Evolutionary conservation across 2,329 filamentous ascomycete genomes (phyloP).

Genomic region (Bipolaris gigantea): DNA sequence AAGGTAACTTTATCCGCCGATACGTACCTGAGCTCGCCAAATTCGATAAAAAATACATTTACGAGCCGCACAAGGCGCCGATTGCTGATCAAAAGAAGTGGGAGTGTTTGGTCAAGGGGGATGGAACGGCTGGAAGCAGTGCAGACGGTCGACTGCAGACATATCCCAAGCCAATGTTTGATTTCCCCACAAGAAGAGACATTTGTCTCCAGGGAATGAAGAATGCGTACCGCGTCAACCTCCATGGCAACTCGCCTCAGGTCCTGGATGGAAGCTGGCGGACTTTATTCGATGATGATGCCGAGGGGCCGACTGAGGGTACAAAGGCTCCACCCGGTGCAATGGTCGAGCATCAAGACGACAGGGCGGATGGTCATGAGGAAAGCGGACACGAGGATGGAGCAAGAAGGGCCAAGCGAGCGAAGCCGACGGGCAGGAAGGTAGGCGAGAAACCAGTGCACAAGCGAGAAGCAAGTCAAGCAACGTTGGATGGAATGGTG

Average conservation of each 20-base stretch:
- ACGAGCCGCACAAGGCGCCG: conserved; percentile 77
- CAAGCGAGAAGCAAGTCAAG: conserved; percentile 58
- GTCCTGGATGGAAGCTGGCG: conserved; percentile 65
- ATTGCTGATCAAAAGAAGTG: conserved; percentile 69
- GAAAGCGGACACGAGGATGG: conserved; percentile 8
- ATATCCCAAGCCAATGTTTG: conserved; percentile 78
- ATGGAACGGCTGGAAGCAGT: conserved; percentile 27
- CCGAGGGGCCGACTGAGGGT: conserved; percentile 51
- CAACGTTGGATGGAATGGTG: conserved; percentile 44
- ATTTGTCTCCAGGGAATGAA: conserved; percentile 71
- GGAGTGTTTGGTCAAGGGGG: conserved; percentile 61
- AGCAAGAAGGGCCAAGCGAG: conserved; percentile 15
- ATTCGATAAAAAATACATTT: conserved; percentile 70
- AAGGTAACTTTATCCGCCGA: conserved; percentile 64
- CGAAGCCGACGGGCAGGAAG: conserved; percentile 53
- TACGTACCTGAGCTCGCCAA: conserved; percentile 69
- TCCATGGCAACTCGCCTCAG: conserved; percentile 65
- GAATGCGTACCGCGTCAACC: conserved; percentile 64
- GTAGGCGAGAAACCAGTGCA: conserved; percentile 63
- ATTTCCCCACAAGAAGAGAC: conserved; percentile 65
- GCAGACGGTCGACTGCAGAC: conserved; percentile 49
- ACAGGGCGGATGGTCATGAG: conserved; percentile 20
- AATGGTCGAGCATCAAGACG: conserved; percentile 36
- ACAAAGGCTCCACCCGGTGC: conserved; percentile 46
- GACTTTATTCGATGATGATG: conserved; percentile 51